Conservation (phyloP, 192 early-diverging fungal species). For the Lunasporangiospora selenospora region DNA sequence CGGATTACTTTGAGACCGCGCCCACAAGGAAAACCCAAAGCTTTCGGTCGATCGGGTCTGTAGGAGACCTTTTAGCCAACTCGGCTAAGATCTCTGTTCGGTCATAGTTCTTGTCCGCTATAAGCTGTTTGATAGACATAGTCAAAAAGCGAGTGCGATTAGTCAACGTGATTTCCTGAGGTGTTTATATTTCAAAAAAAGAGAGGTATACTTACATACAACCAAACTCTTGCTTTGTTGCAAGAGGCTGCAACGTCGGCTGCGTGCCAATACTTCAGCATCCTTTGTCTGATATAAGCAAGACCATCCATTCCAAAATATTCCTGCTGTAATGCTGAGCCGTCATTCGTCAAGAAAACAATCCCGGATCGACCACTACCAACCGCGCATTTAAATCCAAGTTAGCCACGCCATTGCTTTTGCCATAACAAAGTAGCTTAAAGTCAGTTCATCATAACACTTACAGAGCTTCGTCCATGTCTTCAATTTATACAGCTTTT, state of each 20-base stretch:
- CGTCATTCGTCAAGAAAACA: neutral
- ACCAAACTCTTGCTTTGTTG: conserved; percentile 7
- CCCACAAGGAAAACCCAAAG: conserved; percentile 12
- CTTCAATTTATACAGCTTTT: neutral
- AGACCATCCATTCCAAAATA: conserved; percentile 1
- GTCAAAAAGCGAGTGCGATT: neutral
- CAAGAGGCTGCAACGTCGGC: conserved; percentile 1
- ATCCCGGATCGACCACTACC: neutral
- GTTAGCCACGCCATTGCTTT: neutral
- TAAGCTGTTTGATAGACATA: conserved; percentile 5
- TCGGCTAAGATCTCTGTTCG: conserved; percentile 4
- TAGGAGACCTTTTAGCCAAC: neutral
- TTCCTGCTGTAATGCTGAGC: neutral
- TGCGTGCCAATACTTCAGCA: conserved; percentile 5
- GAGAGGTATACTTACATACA: conserved; percentile 5
- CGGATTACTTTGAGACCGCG: conserved; percentile 9
- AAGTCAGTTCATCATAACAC: neutral
- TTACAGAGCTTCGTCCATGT: neutral
- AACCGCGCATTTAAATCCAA: neutral
- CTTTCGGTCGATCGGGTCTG: conserved; percentile 8
- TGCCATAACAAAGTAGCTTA: neutral
- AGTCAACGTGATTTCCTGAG: neutral
- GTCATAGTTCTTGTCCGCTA: conserved; percentile 10
- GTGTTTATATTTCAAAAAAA: neutral
- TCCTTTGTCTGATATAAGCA: conserved; percentile 1